Percentiles rank a stretch among this genome's conserved stretches.
These are phyloP conservation scores for Tylopilus subfusipes DNA, from an alignment of 768 basidiomycete genomes.

Conservation along the genomic window DNA sequence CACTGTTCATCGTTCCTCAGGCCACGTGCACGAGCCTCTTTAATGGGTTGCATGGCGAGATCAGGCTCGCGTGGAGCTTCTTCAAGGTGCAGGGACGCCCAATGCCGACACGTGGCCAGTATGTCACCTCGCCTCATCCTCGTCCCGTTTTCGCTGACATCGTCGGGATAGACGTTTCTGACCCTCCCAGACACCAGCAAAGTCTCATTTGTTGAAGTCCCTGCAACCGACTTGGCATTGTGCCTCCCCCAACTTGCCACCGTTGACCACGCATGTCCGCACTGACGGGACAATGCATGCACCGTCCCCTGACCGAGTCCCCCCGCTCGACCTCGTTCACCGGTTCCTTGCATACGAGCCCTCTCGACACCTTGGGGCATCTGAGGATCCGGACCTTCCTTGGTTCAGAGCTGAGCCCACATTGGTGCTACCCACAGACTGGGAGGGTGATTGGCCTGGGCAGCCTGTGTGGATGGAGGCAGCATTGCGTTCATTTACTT, in stretches of 20 bases:
- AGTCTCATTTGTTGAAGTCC: constrained; percentile 56
- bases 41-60: constrained; percentile 68
- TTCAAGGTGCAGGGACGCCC: constrained; percentile 84
- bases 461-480: neutral
- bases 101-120: constrained; percentile 75
- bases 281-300: neutral
- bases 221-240: constrained; percentile 44
- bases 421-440: constrained; percentile 43
- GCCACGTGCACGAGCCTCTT: constrained; percentile 58
- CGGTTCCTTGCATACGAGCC: constrained; percentile 62
- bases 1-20: constrained; percentile 24
- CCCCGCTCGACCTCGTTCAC: constrained; percentile 52
- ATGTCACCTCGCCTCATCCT: constrained; percentile 28
- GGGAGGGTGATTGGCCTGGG: constrained; percentile 29
- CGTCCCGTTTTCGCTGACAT: neutral
- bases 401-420: constrained; percentile 46
- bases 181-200: constrained; percentile 61
- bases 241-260: constrained; percentile 62
- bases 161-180: constrained; percentile 59
- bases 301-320: neutral
- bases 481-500: constrained; percentile 6
- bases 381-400: constrained; percentile 51
- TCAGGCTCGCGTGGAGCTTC: constrained; percentile 87
- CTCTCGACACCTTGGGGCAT: constrained; percentile 43
- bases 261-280: too few species aligned